A percentile compares a stretch with the other conserved stretches of the same genome.
Conservation (phyloP, 352 stramenopile species). For the Phytopythium cucurbitacearum region DNA sequence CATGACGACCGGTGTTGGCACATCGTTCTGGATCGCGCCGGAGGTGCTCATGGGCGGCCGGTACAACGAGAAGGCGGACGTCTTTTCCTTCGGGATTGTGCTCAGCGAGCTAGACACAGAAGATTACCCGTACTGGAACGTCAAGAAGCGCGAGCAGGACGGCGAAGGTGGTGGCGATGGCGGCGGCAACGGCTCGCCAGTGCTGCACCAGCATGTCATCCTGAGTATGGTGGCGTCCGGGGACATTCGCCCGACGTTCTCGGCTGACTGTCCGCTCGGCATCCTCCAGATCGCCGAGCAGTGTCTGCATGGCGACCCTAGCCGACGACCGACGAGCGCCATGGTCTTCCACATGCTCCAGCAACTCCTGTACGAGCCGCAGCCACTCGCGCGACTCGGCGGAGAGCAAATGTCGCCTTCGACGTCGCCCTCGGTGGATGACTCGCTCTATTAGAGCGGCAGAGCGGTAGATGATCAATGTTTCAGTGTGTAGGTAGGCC, state of each 20-base stretch:
- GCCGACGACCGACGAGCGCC: constrained; percentile 43
- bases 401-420: neutral
- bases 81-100: constrained; percentile 54
- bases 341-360: constrained; percentile 53
- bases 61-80: constrained; percentile 46
- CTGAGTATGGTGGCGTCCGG: constrained; percentile 52
- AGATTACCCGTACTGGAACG: constrained; percentile 59
- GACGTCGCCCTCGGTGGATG: neutral
- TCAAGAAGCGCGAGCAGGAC: constrained; percentile 24
- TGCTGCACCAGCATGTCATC: constrained; percentile 44
- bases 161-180: neutral
- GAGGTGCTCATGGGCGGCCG: constrained; percentile 46
- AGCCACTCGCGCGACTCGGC: constrained; percentile 1
- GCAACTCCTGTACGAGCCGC: constrained; percentile 21
- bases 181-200: constrained; percentile 1
- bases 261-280: constrained; percentile 32
- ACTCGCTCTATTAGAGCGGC: constrained; percentile 2
- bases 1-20: constrained; percentile 65
- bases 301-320: constrained; percentile 45
- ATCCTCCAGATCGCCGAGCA: constrained; percentile 46
- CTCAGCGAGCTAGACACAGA: constrained; percentile 51
- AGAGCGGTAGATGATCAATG: neutral
- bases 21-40: constrained; percentile 64
- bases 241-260: constrained; percentile 44
- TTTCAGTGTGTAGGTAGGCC: too few relatives aligned